These are phyloP conservation scores for Rhizomucor pusillus DNA, from an alignment of 371 early-diverging fungal genomes.

Conservation along the genomic window DNA sequence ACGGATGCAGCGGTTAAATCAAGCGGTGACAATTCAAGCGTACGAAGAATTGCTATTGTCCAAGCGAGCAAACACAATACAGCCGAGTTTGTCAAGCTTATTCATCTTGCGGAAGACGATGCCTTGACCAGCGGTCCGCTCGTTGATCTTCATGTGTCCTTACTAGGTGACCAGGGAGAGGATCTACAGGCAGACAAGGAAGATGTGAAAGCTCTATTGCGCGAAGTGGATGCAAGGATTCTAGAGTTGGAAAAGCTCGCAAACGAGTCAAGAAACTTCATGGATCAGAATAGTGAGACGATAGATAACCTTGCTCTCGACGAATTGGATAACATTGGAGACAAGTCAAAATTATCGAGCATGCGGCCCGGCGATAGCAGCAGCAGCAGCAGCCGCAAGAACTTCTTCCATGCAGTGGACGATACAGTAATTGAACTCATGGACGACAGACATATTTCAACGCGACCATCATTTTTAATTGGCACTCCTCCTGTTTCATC, in stretches of 20 bases:
- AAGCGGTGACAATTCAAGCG: background rate
- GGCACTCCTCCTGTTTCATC: slow-evolving; percentile 5
- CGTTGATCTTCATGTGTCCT: slow-evolving; percentile 35
- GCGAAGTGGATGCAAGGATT: slow-evolving; percentile 9
- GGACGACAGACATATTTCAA: background rate
- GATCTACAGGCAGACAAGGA: background rate
- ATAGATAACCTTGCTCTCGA: slow-evolving; percentile 17
- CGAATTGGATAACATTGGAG: background rate
- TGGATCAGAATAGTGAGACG: slow-evolving; percentile 11
- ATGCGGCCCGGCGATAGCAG: background rate
- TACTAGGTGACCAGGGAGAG: slow-evolving; percentile 21
- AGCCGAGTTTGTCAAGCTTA: slow-evolving; percentile 24
- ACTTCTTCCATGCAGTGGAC: background rate
- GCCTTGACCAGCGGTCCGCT: slow-evolving; percentile 17
- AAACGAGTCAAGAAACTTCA: slow-evolving; percentile 17
- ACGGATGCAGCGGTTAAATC: background rate
- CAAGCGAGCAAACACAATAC: slow-evolving; percentile 13
- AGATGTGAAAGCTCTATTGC: slow-evolving; percentile 6
- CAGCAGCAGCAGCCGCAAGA: slow-evolving; percentile 4
- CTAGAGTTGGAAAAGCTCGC: slow-evolving; percentile 10
- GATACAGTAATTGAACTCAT: background rate
- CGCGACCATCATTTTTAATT: slow-evolving; percentile 4
- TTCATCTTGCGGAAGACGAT: slow-evolving; percentile 11
- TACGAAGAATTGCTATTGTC: slow-evolving; percentile 6
- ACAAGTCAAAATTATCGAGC: background rate